Evolutionary conservation across 2,329 filamentous ascomycete species (phyloP), one percentile per base, ranked within the genome.

Genomic region (Septoria petroselini): DNA sequence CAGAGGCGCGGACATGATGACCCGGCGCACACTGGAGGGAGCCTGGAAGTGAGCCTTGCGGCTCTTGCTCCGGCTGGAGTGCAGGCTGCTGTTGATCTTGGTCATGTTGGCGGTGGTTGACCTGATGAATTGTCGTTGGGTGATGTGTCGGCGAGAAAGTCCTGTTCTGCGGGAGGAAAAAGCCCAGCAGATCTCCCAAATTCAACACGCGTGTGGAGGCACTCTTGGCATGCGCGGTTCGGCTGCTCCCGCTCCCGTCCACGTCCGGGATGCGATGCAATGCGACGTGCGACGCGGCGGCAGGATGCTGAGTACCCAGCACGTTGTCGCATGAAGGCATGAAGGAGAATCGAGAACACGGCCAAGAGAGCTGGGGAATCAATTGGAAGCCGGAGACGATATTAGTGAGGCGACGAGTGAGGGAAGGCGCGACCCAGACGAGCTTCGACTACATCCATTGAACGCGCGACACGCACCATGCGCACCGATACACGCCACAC

Each of bases 31-130:
- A 80, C 86, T 90, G 74, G 91, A 96, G 66, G 91, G 90, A 65
- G 93, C 93, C 74, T 82, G 80, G 84, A 95, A 98, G 83, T 98
- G 91, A 73, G 89, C 88, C 83, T 95, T 95, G 78, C 93, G 89
- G 79, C 89, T 93, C 89, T 98, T 98, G 80, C 91, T 86, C 79
- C 91, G 85, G 72, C 90, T 95, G 76, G 88, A 88, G 75, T 80
- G 74, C 70, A 89, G 71, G 68, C 73, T 71, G 68, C 70, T 72
- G 77, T 80, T 84, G 72, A 86, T 78, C 76, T 87, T 88, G 70
- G 77, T 81, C 85, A 88, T 88, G 74, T 73, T 81, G 79, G 65
- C 64, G 69, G 68, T 60, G 46, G 41, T 42, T 48, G 53, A 48
- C 48, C 45, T 39, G 37, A 44, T 41, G 47, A 55, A 52, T 56